Evolutionary conservation across 164 flowering plant species (phyloP), one percentile per base, ranked within the genome.

Genomic region (Chimonanthus salicifolius): DNA sequence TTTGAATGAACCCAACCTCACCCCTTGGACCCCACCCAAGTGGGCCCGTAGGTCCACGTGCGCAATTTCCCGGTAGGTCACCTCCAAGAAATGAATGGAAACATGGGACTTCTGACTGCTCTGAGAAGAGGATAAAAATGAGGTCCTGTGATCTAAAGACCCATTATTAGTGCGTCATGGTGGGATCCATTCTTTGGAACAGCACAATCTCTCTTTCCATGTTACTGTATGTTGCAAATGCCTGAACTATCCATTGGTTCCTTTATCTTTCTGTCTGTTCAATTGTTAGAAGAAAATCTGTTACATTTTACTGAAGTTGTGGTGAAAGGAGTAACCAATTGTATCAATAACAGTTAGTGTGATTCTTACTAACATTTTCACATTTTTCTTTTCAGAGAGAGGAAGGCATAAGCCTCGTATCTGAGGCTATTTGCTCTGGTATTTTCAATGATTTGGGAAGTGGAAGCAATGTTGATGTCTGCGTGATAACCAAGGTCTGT

Each of bases 371-470:
- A 10, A 54, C 6, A 21, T 69, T 54, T 54, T 3, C 10, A 18
- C 44, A 7, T 54, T 43, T 49, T 65, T 76, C 21, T 54, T 54
- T 83, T 78, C 87, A 96, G 99, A 92, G 90, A 80, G 99, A 94
- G 43, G 97, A 94, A 81, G 99, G 99, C 51, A 80, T 96, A 69
- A 74, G 81, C 11, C 77, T 96, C 72, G 99, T 96, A 33, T 47
- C 80, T 71, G 94, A 91, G 76, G 99, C 99, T 18, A 87, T 96
- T 58, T 83, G 91, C 74, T 84, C 99, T 62, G 98, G 99, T 20
- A 89, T 96, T 72, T 96, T 96, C 75, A 96, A 96, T 82, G 98
- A 96, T 78, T 75, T 96, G 82, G 98, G 99, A 74, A 96, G 99
- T 86, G 99, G 99, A 70, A 92, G 97, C 84, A 96, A 96, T 75